phyloP scores from a whole-genome alignment of 2,329 filamentous ascomycete species.

The Periconia sp. region DNA sequence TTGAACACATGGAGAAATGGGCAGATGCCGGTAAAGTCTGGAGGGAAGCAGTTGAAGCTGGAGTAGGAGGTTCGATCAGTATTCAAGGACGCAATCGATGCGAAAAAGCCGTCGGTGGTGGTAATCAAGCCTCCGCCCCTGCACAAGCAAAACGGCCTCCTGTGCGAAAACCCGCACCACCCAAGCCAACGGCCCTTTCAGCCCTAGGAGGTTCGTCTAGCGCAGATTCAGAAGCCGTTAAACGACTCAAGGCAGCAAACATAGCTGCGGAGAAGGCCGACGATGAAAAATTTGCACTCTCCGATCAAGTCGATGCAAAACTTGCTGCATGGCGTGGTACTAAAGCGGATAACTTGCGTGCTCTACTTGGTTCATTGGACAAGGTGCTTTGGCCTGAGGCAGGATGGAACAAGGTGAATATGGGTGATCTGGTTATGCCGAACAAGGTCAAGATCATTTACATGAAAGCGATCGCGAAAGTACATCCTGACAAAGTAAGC shows the following conservation, averaged over 20 bases:
- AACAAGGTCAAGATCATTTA: conserved; percentile 97
- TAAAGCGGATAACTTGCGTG: conserved; percentile 89
- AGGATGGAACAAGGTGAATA: conserved; percentile 94
- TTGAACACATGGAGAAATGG: conserved; percentile 97
- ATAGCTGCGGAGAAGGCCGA: conserved; percentile 82
- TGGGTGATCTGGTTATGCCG: conserved; percentile 89
- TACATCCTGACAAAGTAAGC: conserved; percentile 96
- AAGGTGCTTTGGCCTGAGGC: conserved; percentile 87
- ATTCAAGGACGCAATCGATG: conserved; percentile 86
- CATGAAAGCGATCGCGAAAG: conserved; percentile 99
- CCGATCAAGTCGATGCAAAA: conserved; percentile 80
- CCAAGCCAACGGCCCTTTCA: conserved; percentile 45
- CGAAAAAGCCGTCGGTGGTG: conserved; percentile 71
- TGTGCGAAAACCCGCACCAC: conserved; percentile 28
- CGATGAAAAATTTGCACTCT: conserved; percentile 87
- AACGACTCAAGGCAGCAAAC: conserved; percentile 79
- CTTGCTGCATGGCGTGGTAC: conserved; percentile 83
- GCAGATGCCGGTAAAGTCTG: conserved; percentile 77
- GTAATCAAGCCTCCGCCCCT: conserved; percentile 16
- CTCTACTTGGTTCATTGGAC: conserved; percentile 83
- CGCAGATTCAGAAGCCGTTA: conserved; percentile 72
- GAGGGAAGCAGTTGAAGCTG: conserved; percentile 79
- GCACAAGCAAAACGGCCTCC: conserved; percentile 23
- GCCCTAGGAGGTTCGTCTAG: conserved; percentile 45
- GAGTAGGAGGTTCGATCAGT: conserved; percentile 81